phyloP scores from a whole-genome alignment of 805 yeast genomes.

The Yamadazyma ubonensis region DNA sequence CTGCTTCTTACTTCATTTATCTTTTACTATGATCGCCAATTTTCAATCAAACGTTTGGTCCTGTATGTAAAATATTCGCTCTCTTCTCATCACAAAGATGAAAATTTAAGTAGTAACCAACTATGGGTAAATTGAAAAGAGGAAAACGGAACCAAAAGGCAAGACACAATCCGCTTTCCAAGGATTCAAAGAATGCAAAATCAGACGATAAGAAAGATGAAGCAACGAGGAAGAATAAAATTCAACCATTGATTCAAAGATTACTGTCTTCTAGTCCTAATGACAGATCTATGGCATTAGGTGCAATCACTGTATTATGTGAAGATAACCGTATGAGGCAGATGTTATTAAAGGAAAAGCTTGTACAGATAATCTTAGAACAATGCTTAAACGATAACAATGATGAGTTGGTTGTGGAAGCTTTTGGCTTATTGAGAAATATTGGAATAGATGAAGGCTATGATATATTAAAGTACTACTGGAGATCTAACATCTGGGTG shows the following conservation, averaged over 20 bases:
- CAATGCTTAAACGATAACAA: slow-evolving; percentile 63
- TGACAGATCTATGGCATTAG: slow-evolving; percentile 76
- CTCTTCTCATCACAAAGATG: slow-evolving; percentile 10
- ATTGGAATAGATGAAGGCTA: slow-evolving; percentile 85
- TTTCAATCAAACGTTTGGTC: no score
- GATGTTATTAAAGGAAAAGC: slow-evolving; percentile 65
- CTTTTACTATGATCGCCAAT: no score
- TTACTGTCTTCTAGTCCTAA: slow-evolving; percentile 61
- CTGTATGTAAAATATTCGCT: slow-evolving; percentile 1
- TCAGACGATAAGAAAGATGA: slow-evolving; percentile 43
- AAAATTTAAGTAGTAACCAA: slow-evolving; percentile 3
- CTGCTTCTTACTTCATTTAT: no score
- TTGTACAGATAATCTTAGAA: slow-evolving; percentile 62
- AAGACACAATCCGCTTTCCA: slow-evolving; percentile 36
- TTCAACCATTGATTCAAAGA: slow-evolving; percentile 67
- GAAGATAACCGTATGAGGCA: slow-evolving; percentile 67
- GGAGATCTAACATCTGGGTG: slow-evolving; percentile 79
- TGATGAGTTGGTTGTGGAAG: slow-evolving; percentile 75
- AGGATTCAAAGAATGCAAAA: slow-evolving; percentile 12
- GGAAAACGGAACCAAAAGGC: slow-evolving; percentile 41
- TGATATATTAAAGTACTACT: slow-evolving; percentile 68
- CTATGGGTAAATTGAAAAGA: slow-evolving; percentile 76
- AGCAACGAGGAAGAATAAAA: slow-evolving; percentile 49
- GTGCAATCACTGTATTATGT: slow-evolving; percentile 66
- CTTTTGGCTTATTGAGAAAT: slow-evolving; percentile 79